A percentile compares a stretch with the other conserved stretches of the same genome.
These are phyloP conservation scores for Geosmithia flava DNA, from an alignment of 2,329 filamentous ascomycete genomes.

Conservation along the genomic window DNA sequence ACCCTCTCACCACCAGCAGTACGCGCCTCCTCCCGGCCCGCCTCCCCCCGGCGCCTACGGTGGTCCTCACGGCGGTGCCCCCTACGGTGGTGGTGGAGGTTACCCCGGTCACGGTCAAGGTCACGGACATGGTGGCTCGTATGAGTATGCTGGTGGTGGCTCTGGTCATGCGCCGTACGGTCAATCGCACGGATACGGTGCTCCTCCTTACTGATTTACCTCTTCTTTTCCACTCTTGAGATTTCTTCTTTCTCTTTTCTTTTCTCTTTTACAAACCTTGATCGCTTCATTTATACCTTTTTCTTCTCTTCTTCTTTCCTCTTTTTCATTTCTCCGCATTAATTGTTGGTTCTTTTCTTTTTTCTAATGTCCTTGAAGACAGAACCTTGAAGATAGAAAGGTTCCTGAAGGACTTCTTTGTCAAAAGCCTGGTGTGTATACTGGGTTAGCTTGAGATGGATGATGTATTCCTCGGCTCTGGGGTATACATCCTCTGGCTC, in stretches of 20 bases:
- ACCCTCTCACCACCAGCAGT: not conserved
- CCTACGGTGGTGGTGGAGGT: not conserved
- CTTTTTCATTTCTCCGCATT: no score
- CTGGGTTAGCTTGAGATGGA: no score
- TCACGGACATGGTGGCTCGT: not conserved
- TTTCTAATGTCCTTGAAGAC: no score
- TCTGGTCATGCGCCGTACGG: slow-evolving; percentile 15
- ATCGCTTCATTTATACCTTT: no score
- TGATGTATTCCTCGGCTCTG: no score
- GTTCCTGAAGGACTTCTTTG: no score
- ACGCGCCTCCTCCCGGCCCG: slow-evolving; percentile 1
- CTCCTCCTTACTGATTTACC: not conserved
- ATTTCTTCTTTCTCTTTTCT: not conserved
- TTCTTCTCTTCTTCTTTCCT: no score
- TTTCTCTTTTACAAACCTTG: no score
- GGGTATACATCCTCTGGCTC: no score
- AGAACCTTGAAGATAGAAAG: no score
- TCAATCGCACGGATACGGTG: slow-evolving; percentile 6
- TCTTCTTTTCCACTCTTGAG: not conserved
- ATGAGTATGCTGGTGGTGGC: not conserved
- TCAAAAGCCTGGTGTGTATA: no score
- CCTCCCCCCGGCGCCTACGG: not conserved
- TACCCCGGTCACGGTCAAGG: slow-evolving; percentile 7
- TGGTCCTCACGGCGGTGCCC: not conserved
- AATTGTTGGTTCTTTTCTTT: no score